Base-by-base conservation (phyloP, 345 rosid genomes). In the Arabis alpina region DNA sequence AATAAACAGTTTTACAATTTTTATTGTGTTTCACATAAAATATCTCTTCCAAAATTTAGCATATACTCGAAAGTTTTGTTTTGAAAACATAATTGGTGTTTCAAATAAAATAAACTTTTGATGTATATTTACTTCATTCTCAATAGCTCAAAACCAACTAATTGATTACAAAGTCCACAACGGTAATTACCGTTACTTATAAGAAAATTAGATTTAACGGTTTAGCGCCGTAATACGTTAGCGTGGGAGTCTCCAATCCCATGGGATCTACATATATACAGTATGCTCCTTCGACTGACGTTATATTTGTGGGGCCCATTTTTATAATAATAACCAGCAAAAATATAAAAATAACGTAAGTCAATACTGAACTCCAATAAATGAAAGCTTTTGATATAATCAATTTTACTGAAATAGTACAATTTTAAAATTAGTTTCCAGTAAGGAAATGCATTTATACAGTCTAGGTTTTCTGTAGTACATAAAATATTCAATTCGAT, bases 151-250 rank as follows among this genome's bases (percentile, higher is more conserved):
- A 54, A 68, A 32, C 47, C 47, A 54, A 62, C 23, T 3, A 44
- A 7, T 54, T 61, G 32, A 64, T 34, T 36, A 61, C 11, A 15
- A 28, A 13, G 12, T 6, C 37, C n/a, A 52, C 25, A 44, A 61
- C 69, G 51, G 64, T 59, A 28, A 28, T 28, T 28, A 34, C 68
- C 72, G 42, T 66, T 57, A 65, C 30, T 19, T 19, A 19, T 19
- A 19, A 19, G 23, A 19, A 44, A 37, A 49, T 6, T n/a, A 36
- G 24, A 8, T 68, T 61, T 48, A 54, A 54, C 60, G 70, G 70
- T 52, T 28, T 37, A 53, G 64, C 79, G 79, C 74, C 74, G 68
- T 41, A 74, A 75, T 68, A 53, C 64, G 62, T 66, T 37, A 36
- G 64, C 51, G 65, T 58, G 54, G 61, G 73, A 24, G 30, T 58